Evolutionary conservation across 2,329 filamentous ascomycete genomes (phyloP).

Genomic region (Hymenotorrendiella dingleyae): DNA sequence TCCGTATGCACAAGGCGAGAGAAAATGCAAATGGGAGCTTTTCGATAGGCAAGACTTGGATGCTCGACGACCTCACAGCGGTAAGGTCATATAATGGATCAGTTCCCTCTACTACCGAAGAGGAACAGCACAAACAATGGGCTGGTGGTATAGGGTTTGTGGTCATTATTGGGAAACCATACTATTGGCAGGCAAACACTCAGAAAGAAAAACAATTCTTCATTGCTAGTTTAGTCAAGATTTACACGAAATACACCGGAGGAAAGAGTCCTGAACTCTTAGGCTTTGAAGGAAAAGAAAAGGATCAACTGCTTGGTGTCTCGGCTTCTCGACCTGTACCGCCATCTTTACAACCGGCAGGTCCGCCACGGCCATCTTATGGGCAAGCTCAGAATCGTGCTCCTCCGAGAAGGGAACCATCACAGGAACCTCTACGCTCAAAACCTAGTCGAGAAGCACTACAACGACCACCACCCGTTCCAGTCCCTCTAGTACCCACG

Average conservation of each 20-base stretch:
- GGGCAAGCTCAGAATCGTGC: slow-evolving; percentile 22
- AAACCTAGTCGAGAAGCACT: slow-evolving; percentile 27
- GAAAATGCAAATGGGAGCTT: slow-evolving; percentile 93
- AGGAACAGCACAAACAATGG: slow-evolving; percentile 62
- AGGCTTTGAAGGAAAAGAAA: slow-evolving; percentile 77
- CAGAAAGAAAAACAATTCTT: slow-evolving; percentile 99
- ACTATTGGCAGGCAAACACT: slow-evolving; percentile 93
- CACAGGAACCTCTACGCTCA: slow-evolving; percentile 20
- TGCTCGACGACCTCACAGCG: slow-evolving; percentile 78
- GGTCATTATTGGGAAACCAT: slow-evolving; percentile 86
- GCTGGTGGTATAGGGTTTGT: slow-evolving; percentile 79
- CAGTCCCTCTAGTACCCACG: slow-evolving; percentile 14
- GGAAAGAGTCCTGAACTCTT: slow-evolving; percentile 72
- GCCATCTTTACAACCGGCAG: slow-evolving; percentile 15
- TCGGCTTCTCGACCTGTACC: slow-evolving; percentile 16
- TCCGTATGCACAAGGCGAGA: slow-evolving; percentile 93
- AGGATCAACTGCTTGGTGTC: slow-evolving; percentile 66
- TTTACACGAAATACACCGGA: slow-evolving; percentile 92
- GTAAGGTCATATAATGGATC: slow-evolving; percentile 76
- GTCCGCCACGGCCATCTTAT: slow-evolving; percentile 16
- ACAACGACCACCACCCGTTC: slow-evolving; percentile 15
- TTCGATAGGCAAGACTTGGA: slow-evolving; percentile 98
- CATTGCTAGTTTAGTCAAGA: slow-evolving; percentile 91
- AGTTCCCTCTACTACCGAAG: slow-evolving; percentile 52
- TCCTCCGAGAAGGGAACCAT: slow-evolving; percentile 21